Evolutionary conservation across 2,329 filamentous ascomycete species (phyloP).

Genomic region (Penicillium sp.): DNA sequence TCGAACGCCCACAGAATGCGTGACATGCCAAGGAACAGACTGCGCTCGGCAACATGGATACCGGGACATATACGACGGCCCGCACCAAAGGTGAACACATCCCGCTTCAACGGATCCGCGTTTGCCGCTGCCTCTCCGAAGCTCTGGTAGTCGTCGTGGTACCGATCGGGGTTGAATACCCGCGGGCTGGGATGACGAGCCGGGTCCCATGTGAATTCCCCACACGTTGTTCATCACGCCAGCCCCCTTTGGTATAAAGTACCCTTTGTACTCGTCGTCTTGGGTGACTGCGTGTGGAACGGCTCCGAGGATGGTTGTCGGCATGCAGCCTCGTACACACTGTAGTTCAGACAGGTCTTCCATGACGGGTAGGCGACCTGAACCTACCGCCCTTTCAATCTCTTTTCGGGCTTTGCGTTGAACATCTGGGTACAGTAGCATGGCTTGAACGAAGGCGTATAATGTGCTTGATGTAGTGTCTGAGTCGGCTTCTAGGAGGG

Average conservation of each 20-base stretch:
- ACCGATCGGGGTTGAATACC: conserved; percentile 43
- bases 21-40: conserved; percentile 50
- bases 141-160: conserved; percentile 31
- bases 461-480: conserved; percentile 54
- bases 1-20: conserved; percentile 53
- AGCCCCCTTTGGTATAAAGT: conserved; percentile 51
- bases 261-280: conserved; percentile 52
- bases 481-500: conserved; percentile 47
- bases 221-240: conserved; percentile 48
- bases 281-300: conserved; percentile 51
- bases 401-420: conserved; percentile 44
- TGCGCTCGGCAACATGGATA: conserved; percentile 54
- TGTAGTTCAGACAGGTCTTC: conserved; percentile 33
- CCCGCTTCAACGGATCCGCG: conserved; percentile 46
- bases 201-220: conserved; percentile 46
- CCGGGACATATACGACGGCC: conserved; percentile 60
- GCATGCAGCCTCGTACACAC: conserved; percentile 37
- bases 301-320: conserved; percentile 45
- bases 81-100: conserved; percentile 57
- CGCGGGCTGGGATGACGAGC: conserved; percentile 43
- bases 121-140: conserved; percentile 37
- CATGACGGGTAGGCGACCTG: conserved; percentile 32
- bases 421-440: conserved; percentile 49
- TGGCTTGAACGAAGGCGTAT: conserved; percentile 51
- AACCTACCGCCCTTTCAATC: conserved; percentile 36